These are phyloP conservation scores for Syncephalis plumigaleata DNA, from an alignment of 371 early-diverging fungal species.

Conservation along the genomic window DNA sequence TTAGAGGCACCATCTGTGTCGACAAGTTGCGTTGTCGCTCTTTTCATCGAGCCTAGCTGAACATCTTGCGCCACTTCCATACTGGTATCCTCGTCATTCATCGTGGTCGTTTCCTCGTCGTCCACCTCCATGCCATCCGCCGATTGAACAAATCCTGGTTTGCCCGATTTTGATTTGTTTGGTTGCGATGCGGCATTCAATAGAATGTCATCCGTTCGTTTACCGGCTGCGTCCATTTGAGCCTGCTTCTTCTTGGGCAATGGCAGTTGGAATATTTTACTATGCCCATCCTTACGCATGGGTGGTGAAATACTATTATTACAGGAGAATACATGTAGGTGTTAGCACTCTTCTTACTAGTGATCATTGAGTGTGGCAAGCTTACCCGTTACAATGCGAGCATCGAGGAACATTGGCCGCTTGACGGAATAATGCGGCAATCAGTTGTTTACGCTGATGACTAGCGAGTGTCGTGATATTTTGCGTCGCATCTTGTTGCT, in stretches of 20 bases:
- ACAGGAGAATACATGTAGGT: too few relatives aligned
- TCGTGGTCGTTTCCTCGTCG: conserved; percentile 10
- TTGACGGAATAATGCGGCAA: background rate
- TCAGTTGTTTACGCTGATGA: background rate
- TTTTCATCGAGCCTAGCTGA: conserved; percentile 2
- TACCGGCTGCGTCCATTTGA: conserved; percentile 40
- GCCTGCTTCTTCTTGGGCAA: conserved; percentile 49
- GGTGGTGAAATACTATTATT: conserved; percentile 43
- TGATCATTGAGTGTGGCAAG: too few relatives aligned
- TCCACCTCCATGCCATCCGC: conserved; percentile 14
- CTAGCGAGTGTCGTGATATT: background rate
- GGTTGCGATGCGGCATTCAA: conserved; percentile 7
- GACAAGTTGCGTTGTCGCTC: too few relatives aligned
- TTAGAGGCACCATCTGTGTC: conserved; percentile 1
- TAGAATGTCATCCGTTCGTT: conserved; percentile 21
- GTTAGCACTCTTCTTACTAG: background rate
- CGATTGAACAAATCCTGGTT: background rate
- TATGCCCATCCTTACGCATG: conserved; percentile 66
- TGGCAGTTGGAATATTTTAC: conserved; percentile 75
- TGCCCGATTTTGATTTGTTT: conserved; percentile 6
- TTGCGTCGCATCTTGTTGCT: too few relatives aligned
- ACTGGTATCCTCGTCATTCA: conserved; percentile 17
- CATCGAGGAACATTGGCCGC: background rate
- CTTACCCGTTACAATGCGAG: background rate
- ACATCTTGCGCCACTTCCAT: conserved; percentile 13